Conservation (phyloP, 192 early-diverging fungal species). For the Bifiguratus adelaidae region DNA sequence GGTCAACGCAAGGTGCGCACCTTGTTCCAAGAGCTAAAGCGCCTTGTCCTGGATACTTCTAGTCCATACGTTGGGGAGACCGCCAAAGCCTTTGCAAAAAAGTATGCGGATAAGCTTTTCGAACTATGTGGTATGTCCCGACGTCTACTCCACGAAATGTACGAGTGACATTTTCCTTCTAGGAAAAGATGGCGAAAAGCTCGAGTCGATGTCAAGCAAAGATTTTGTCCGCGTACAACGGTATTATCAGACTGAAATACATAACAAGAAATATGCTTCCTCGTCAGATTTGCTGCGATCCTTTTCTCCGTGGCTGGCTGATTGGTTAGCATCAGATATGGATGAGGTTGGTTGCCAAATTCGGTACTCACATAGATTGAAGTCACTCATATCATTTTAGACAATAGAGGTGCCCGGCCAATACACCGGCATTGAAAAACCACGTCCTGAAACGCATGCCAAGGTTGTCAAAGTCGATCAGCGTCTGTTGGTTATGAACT, state of each 20-base stretch:
- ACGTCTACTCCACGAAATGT: not conserved
- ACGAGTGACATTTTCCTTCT: not conserved
- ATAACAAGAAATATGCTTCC: conserved; percentile 21
- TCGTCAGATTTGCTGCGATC: conserved; percentile 36
- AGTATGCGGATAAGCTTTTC: conserved; percentile 26
- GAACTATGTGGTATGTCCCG: conserved; percentile 18
- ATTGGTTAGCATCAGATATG: conserved; percentile 13
- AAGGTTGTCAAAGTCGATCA: conserved; percentile 56
- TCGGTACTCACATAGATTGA: not conserved
- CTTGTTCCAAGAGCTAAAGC: conserved; percentile 38
- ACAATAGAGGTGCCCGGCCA: conserved; percentile 70
- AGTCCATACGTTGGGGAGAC: conserved; percentile 21
- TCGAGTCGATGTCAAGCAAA: conserved; percentile 23
- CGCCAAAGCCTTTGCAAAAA: conserved; percentile 26
- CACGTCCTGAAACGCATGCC: conserved; percentile 34
- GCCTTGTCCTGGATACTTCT: conserved; percentile 29
- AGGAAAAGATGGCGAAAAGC: conserved; percentile 40
- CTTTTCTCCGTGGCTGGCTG: conserved; percentile 57
- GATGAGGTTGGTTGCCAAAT: conserved; percentile 6
- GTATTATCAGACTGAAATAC: conserved; percentile 30
- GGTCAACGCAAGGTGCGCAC: not conserved
- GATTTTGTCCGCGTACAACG: conserved; percentile 32
- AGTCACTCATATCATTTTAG: conserved; percentile 11
- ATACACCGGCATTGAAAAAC: conserved; percentile 44
- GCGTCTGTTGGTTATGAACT: conserved; percentile 51